phyloP scores from a whole-genome alignment of 2,329 filamentous ascomycete species.

The Aspergillus sp. region DNA sequence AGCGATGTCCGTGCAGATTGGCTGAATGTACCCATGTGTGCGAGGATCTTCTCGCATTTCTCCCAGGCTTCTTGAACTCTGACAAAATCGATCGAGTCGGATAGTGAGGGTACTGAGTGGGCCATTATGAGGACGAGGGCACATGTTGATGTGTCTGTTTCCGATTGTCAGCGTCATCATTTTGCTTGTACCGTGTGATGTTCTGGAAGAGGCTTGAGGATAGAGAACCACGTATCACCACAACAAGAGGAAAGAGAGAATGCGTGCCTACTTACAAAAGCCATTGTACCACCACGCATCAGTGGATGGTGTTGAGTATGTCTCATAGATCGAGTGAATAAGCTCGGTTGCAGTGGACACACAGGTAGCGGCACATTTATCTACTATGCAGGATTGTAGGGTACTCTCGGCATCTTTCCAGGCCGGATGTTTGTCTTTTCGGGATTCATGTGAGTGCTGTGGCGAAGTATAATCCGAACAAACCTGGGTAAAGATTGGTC shows the following conservation, averaged over 20 bases:
- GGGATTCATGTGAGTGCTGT: neutral
- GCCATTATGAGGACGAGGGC: slow-evolving; percentile 37
- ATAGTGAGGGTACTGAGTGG: slow-evolving; percentile 25
- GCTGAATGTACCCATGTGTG: slow-evolving; percentile 32
- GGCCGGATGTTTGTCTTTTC: neutral
- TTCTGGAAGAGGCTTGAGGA: no score
- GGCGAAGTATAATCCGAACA: slow-evolving; percentile 26
- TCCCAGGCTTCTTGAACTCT: slow-evolving; percentile 27
- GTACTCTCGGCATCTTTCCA: slow-evolving; percentile 14
- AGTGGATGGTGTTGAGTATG: slow-evolving; percentile 27
- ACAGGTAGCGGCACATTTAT: slow-evolving; percentile 35
- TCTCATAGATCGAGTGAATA: slow-evolving; percentile 32
- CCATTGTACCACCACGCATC: slow-evolving; percentile 45
- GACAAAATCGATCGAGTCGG: slow-evolving; percentile 20
- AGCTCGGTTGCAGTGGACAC: slow-evolving; percentile 34
- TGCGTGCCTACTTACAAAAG: slow-evolving; percentile 33
- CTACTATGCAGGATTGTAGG: slow-evolving; percentile 29
- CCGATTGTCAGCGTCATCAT: neutral
- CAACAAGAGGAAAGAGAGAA: no score
- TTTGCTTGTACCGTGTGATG: neutral
- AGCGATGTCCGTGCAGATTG: slow-evolving; percentile 33
- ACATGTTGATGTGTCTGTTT: slow-evolving; percentile 33
- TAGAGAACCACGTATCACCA: no score
- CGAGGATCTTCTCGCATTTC: slow-evolving; percentile 31
- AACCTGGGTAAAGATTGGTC: slow-evolving; percentile 37